Conservation (phyloP, 176 grass and related monocot genomes). For the Oryza brachyantha region DNA sequence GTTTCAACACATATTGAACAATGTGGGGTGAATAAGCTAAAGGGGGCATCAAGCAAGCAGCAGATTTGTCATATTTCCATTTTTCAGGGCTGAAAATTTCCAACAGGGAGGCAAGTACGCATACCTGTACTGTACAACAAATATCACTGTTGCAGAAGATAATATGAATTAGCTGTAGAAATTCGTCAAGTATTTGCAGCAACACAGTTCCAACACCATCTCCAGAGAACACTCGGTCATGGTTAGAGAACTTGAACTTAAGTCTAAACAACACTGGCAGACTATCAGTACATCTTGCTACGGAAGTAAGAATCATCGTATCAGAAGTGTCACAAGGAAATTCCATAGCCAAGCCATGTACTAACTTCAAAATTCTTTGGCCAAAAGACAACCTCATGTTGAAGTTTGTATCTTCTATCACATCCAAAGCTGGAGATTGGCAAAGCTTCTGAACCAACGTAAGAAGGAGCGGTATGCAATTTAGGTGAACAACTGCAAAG, state of each 20-base stretch:
- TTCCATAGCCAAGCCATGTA: constrained; percentile 50
- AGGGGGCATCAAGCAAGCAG: constrained; percentile 66
- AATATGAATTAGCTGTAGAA: constrained; percentile 66
- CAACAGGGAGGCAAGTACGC: constrained; percentile 77
- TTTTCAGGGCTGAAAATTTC: constrained; percentile 56
- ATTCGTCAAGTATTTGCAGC: constrained; percentile 86
- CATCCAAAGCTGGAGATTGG: constrained; percentile 52
- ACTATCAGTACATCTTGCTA: constrained; percentile 62
- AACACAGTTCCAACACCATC: constrained; percentile 62
- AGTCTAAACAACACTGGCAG: constrained; percentile 68
- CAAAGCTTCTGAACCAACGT: constrained; percentile 70
- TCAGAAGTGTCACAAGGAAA: constrained; percentile 56
- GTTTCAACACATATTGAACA: constrained; percentile 70
- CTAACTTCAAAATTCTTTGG: constrained; percentile 77
- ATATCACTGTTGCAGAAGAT: constrained; percentile 56
- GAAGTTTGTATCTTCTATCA: constrained; percentile 74
- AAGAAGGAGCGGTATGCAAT: constrained; percentile 69
- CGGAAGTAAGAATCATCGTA: constrained; percentile 49
- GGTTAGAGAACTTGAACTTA: constrained; percentile 72
- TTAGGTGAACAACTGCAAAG: constrained; percentile 57
- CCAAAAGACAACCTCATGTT: constrained; percentile 74
- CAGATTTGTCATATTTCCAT: constrained; percentile 61
- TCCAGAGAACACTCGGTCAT: constrained; percentile 49
- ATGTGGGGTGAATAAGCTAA: constrained; percentile 76
- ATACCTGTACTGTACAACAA: constrained; percentile 63